Conservation (phyloP, 768 basidiomycete species). For the Mycena pura region DNA sequence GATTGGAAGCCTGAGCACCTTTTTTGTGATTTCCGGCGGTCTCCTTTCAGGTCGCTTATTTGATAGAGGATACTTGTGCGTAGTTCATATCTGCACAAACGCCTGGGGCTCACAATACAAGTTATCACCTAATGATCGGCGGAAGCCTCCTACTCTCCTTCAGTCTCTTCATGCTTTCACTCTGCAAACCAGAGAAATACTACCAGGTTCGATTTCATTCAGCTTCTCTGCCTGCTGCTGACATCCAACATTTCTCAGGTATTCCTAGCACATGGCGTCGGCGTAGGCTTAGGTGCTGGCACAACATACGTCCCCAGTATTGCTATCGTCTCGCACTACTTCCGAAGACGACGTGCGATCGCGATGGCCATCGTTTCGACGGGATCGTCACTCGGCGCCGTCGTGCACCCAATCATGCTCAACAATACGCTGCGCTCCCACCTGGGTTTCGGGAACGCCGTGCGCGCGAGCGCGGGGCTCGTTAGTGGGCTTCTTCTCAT, state of each 20-base stretch:
- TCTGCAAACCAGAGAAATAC: no score
- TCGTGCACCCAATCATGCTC: constrained; percentile 53
- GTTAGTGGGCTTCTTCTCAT: constrained; percentile 44
- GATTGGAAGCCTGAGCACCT: not conserved
- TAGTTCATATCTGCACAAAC: no score
- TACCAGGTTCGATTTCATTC: no score
- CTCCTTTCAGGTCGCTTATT: not conserved
- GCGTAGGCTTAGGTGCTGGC: not conserved
- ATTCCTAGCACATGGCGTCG: not conserved
- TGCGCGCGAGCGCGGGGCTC: constrained; percentile 48
- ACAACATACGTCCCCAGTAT: not conserved
- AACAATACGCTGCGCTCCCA: constrained; percentile 43
- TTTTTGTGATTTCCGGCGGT: not conserved
- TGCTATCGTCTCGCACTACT: not conserved
- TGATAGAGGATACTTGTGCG: not conserved
- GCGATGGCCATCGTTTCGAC: constrained; percentile 55
- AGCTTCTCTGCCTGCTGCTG: no score
- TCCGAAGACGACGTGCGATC: constrained; percentile 35
- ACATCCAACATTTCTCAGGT: no score
- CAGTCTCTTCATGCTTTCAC: no score
- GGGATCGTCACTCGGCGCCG: constrained; percentile 52
- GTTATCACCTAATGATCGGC: no score
- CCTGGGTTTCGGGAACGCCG: constrained; percentile 50
- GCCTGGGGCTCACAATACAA: no score
- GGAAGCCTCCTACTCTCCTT: no score